Conservation (phyloP, 176 grass and related monocot species). For the Triticum urartu region DNA sequence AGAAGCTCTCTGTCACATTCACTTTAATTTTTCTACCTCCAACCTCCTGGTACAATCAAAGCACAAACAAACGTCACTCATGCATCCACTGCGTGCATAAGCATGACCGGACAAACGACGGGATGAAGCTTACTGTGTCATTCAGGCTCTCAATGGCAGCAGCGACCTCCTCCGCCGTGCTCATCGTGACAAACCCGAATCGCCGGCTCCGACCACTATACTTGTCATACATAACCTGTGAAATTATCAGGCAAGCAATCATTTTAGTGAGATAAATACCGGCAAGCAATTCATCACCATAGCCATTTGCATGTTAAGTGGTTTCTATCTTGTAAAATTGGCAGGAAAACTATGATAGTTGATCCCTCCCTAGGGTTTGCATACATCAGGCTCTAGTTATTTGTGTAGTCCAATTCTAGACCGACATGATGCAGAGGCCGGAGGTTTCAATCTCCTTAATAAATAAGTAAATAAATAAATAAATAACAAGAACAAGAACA, state of each 20-base stretch:
- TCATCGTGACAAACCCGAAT: constrained; percentile 96
- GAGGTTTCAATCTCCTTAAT: no score
- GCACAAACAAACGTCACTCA: neutral
- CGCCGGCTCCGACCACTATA: constrained; percentile 84
- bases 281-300: neutral
- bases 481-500: neutral
- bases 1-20: constrained; percentile 83
- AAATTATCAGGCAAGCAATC: constrained; percentile 13
- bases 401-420: neutral
- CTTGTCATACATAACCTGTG: constrained; percentile 98
- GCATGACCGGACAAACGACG: neutral
- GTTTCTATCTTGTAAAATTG: neutral
- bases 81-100: neutral
- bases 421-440: no score
- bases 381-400: neutral
- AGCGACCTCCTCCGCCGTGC: constrained; percentile 51
- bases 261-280: neutral
- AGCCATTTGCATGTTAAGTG: neutral
- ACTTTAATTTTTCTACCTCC: constrained; percentile 85
- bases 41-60: constrained; percentile 65
- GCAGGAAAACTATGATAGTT: no score
- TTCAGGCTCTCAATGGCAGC: constrained; percentile 66
- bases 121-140: constrained; percentile 56
- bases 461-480: no score
- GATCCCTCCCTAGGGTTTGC: no score